Evolutionary conservation across 169 alveolate genomes (phyloP).

Genomic region (Plasmodium relictum): DNA sequence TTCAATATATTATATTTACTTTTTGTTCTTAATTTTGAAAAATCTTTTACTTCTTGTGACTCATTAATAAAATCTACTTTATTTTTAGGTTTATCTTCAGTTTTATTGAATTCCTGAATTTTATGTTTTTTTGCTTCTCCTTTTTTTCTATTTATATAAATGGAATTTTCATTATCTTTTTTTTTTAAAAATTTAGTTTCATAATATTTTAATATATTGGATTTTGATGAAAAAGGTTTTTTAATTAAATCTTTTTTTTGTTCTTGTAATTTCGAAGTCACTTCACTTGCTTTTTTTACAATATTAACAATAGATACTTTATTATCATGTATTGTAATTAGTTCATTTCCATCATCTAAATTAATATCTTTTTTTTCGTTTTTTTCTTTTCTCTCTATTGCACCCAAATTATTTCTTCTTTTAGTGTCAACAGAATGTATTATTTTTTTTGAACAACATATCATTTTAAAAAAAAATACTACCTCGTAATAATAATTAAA

Average conservation of each 20-base stretch:
- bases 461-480: constrained; percentile 27
- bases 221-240: constrained; percentile 13
- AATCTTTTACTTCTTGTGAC: not conserved
- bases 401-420: constrained; percentile 2
- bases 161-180: not conserved
- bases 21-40: constrained; percentile 39
- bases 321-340: constrained; percentile 31
- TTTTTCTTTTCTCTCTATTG: not conserved
- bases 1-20: constrained; percentile 25
- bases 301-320: constrained; percentile 36
- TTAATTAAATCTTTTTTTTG: constrained; percentile 1
- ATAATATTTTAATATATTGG: constrained; percentile 54
- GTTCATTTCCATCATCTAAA: constrained; percentile 33
- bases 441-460: constrained; percentile 64
- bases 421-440: constrained; percentile 13
- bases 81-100: not conserved
- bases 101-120: not conserved
- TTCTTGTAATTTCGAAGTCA: constrained; percentile 1
- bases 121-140: not conserved
- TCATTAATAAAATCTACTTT: constrained; percentile 9
- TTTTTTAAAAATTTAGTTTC: constrained; percentile 56
- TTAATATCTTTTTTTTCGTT: not conserved
- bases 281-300: constrained; percentile 58
- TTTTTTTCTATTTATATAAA: constrained; percentile 8
- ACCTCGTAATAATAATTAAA: too few species aligned